Evolutionary conservation across 306 rosid genomes (phyloP).

Genomic region (Citrullus mucosospermus): DNA sequence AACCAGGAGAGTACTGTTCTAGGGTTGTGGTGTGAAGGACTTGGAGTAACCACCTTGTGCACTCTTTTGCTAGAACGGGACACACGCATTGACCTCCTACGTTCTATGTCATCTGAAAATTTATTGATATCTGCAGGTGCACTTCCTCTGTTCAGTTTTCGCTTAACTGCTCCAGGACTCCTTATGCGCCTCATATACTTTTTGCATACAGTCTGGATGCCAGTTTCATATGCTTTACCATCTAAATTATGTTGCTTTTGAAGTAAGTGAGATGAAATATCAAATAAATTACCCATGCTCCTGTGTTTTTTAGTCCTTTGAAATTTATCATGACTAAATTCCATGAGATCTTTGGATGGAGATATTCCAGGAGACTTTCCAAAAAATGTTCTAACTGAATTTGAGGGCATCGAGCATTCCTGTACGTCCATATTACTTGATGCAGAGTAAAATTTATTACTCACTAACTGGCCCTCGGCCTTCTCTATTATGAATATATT

Average conservation of each 20-base stretch:
- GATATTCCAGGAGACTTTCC: conserved; percentile 2
- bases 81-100: conserved; percentile 12
- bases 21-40: conserved; percentile 36
- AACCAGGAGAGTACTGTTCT: conserved; percentile 62
- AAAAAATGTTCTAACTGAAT: neutral
- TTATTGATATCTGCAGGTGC: conserved; percentile 6
- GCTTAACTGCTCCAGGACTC: conserved; percentile 13
- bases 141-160: conserved; percentile 16
- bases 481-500: conserved; percentile 8
- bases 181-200: conserved; percentile 14
- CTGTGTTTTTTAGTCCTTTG: conserved; percentile 6
- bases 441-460: conserved; percentile 6
- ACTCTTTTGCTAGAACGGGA: conserved; percentile 48
- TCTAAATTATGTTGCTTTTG: conserved; percentile 17
- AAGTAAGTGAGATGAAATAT: conserved; percentile 20
- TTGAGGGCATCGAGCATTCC: conserved; percentile 6
- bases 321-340: conserved; percentile 1
- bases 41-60: conserved; percentile 25
- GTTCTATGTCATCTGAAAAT: conserved; percentile 3
- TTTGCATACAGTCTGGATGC: conserved; percentile 14
- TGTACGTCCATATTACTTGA: neutral
- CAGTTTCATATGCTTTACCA: conserved; percentile 5
- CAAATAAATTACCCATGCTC: conserved; percentile 4
- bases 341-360: neutral
- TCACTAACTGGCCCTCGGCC: conserved; percentile 11